Base-by-base conservation (phyloP, 78 protist species). In the Mantamonas sphyraenae region DNA sequence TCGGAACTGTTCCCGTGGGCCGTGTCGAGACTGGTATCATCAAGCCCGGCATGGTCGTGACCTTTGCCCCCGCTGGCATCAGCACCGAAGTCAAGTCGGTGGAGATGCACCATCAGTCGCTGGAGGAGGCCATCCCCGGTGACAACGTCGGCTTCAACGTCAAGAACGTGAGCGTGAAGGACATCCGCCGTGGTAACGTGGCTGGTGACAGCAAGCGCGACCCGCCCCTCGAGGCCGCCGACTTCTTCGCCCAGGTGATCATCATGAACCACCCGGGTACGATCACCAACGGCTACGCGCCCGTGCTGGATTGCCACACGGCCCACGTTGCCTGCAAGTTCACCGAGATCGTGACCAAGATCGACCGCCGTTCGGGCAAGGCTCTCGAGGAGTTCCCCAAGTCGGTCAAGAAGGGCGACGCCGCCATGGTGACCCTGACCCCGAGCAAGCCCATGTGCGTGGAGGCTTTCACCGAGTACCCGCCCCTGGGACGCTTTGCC, bases 401-500 rank as follows among this genome's bases (percentile, higher is more conserved):
- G 75, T 50, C 55, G 76, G 30, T 92, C 80, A 86, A 83, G 85
- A 30, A 68, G 33, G 97, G 96, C 60, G 94, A 93, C 58, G 87
- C 98, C 64, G 92, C 88, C 67, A 74, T 95, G 64, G 97, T 89
- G 68, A 51, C 59, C 63, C 28, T 95, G 63, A 58, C 77, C 66
- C 98, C 98, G 56, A 10, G 68, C 57, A 91, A 89, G 84, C 95
- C 96, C 80, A 88, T 95, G 96, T 82, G 90, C 76, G 98, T 95
- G 42, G 98, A 95, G 88, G 34, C 93, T 33, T 90, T 87, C 90
- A 62, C 90, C 28, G 86, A 79, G 51, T 95, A 87, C 88, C 91
- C 98, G 47, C 96, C 97, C 42, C 90, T 95, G 5, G 98, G 98
- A n/a, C 89, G 98, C 68, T 95, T 95, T 86, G 98, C 98, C 79